Evolutionary conservation across 805 yeast genomes (phyloP), one percentile per base, ranked within the genome.

Genomic region (Tetrapisispora nanseiensis): DNA sequence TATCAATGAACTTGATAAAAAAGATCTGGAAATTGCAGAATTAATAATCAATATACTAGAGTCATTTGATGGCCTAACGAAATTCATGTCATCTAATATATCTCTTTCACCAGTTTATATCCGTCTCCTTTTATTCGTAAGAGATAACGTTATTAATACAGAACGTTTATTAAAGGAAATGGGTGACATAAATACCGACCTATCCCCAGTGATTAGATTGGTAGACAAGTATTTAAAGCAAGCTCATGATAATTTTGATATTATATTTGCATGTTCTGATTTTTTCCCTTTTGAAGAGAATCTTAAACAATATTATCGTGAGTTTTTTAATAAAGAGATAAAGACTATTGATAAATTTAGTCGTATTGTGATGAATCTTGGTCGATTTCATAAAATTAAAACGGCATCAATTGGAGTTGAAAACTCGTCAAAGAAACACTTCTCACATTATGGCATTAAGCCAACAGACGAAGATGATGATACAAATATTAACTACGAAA

Each of bases 191-290:
- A n/a, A n/a, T n/a, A n/a, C n/a, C n/a, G n/a, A n/a, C n/a, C n/a
- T n/a, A n/a, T n/a, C n/a, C n/a, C n/a, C 11, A 11, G 38, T 15
- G 13, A 16, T 35, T 16, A 16, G 13, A 15, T 23, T 35, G 38
- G 21, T 35, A 16, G 30, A 35, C 38, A 35, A 23, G 13, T 35
- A 35, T 35, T 24, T 35, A 23, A 23, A 24, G 5, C 38, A 35
- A 16, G 30, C 29, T 10, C 16, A 35, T 13, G 38, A 35, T 13
- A 35, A 35, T 16, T 35, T 35, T 24, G 30, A 23, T 23, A n/a
- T 35, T 15, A 35, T 35, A 22, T 35, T n/a, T 35, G 19, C 30
- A n/a, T n/a, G n/a, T n/a, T n/a, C n/a, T n/a, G n/a, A n/a, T n/a
- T n/a, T n/a, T n/a, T n/a, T n/a, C n/a, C n/a, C n/a, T n/a, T n/a